Evolutionary conservation across 345 rosid species (phyloP).

Genomic region (Atalantia buxifolia): DNA sequence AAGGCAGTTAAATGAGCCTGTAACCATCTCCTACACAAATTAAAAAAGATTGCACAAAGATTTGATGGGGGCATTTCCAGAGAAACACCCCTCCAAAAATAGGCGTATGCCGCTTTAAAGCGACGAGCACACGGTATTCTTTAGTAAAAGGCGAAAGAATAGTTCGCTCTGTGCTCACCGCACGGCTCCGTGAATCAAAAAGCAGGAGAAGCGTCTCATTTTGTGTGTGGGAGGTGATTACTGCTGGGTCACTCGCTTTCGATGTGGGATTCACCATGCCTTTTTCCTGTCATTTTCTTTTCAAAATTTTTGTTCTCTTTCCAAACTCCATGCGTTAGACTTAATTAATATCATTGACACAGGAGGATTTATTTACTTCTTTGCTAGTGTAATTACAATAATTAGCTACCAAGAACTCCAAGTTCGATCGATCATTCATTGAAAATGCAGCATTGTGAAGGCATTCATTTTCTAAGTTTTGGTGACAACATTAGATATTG

Average conservation of each 20-base stretch:
- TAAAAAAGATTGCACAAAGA: too few species aligned
- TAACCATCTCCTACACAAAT: too few species aligned
- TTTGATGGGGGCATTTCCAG: background rate
- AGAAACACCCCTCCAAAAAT: background rate
- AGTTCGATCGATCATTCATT: background rate
- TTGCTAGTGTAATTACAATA: background rate
- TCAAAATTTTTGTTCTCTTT: background rate
- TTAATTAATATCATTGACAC: too few species aligned
- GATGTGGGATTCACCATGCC: background rate
- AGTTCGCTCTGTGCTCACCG: constrained; percentile 36
- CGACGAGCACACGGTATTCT: constrained; percentile 43
- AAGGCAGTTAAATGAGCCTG: too few species aligned
- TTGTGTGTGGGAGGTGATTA: background rate
- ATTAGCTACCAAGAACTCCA: background rate
- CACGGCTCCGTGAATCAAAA: background rate
- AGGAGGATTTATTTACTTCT: background rate
- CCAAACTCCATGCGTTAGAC: background rate
- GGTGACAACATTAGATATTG: background rate
- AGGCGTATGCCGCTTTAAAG: background rate
- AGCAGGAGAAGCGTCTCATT: accelerated
- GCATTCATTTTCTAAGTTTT: background rate
- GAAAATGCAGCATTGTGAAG: background rate
- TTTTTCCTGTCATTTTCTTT: background rate
- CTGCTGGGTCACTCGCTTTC: background rate
- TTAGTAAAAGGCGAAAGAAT: constrained; percentile 60